Conservation (phyloP, 805 yeast species). For the Starmerella stellata region DNA sequence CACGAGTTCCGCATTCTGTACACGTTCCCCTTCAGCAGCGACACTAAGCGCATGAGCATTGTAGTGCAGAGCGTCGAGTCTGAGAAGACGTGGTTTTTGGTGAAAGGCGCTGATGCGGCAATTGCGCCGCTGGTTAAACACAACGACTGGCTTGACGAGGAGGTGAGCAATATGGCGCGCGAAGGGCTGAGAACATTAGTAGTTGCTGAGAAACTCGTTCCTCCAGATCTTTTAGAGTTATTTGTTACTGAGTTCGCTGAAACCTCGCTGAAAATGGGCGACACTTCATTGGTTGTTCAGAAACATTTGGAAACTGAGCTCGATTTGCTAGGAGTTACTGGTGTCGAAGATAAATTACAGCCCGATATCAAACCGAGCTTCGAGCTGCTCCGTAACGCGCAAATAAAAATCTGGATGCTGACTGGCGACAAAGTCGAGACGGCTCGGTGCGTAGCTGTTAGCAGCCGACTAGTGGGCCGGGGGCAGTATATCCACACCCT, state of each 20-base stretch:
- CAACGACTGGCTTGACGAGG: constrained; percentile 96
- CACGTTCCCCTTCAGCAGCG: constrained; percentile 87
- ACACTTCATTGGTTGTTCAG: constrained; percentile 49
- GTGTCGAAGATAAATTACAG: constrained; percentile 92
- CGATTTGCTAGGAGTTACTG: constrained; percentile 80
- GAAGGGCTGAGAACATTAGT: constrained; percentile 94
- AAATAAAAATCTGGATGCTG: constrained; percentile 95
- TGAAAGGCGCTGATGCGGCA: constrained; percentile 94
- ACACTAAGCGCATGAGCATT: constrained; percentile 91
- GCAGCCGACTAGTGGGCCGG: constrained; percentile 77
- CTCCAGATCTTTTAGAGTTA: constrained; percentile 35
- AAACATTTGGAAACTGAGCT: constrained; percentile 63
- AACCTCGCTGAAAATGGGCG: constrained; percentile 60
- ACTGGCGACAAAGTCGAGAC: constrained; percentile 99
- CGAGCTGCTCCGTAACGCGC: constrained; percentile 86
- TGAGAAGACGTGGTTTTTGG: constrained; percentile 61
- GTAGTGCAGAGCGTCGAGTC: constrained; percentile 41
- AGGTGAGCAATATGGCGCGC: constrained; percentile 92
- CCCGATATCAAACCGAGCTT: constrained; percentile 79
- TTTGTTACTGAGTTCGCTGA: constrained; percentile 47
- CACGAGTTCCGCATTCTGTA: constrained; percentile 52
- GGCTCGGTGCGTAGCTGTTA: constrained; percentile 92
- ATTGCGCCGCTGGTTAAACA: constrained; percentile 67
- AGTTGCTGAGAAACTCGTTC: constrained; percentile 65
- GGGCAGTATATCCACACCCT: constrained; percentile 87